Base-by-base conservation (phyloP, 192 early-diverging fungal genomes). In the Coemansia sp. region DNA sequence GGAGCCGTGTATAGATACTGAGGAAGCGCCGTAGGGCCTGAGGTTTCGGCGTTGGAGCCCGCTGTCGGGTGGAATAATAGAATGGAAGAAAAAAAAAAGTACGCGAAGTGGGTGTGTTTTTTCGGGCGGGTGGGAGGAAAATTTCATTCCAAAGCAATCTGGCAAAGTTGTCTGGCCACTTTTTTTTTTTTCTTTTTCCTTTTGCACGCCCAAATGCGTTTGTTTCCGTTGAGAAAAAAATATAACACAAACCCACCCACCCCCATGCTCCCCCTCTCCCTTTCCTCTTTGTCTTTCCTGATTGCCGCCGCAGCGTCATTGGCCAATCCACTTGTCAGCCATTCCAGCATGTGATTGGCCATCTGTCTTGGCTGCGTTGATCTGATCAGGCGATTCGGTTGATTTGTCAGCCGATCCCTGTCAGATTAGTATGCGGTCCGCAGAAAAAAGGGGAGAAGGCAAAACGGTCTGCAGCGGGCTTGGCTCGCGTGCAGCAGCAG, bases 331-430 rank as follows among this genome's bases (percentile, higher is more conserved):
- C 38, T 40, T 40, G 45, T 19, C 45, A 48, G 45, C 45, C n/a
- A 11, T 25, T 25, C 20, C 61, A 20, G 8, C 61, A 52, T 50
- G 20, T 63, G 61, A 63, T 63, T 63, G 61, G 61, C 48, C 19
- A 13, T 0, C 5, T 13, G n/a, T 35, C 25, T 23, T 49, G 22
- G 35, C 22, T 40, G 46, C 1, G 0, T 10, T 52, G 48, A 63
- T 63, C 49, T 52, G 49, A 52, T 52, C 49, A 8, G n/a, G n/a
- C 1, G 9, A 2, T 22, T 4, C 9, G 23, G 20, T 20, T 19
- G 49, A 52, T 52, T 52, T 7, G 7, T 17, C 42, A 45, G 10
- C 42, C 4, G 42, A 45, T 45, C 42, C 0, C 9, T 2, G 5
- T 13, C 42, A 17, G 13, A 45, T 11, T 11, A 40, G 5, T 11